Evolutionary conservation across 257 asterid genomes (phyloP), one percentile per base, ranked within the genome.

Genomic region (Parsonsia alboflavescens): DNA sequence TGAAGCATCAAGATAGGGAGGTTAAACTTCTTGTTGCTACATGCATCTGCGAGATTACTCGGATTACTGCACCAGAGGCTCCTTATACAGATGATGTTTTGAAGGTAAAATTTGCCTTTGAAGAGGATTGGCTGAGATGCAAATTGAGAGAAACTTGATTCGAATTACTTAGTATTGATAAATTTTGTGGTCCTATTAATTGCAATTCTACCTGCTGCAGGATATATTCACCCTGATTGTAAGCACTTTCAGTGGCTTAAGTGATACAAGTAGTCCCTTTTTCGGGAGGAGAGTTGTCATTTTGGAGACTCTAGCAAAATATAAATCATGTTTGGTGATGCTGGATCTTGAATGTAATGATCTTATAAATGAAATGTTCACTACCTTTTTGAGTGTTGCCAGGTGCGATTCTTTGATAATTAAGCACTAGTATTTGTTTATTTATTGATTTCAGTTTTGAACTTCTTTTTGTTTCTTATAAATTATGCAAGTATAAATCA

Each of bases 311-410:
- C 64, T 95, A 84, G 99, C 99, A 79, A 86, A 89, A 89, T 95
- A 93, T 79, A 91, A 96, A 84, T 93, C 98, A 6, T 95, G 94
- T 78, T 96, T 95, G 36, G 96, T 93, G 83, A 92, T 95, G 97
- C 90, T 95, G 88, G 98, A 95, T 85, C 98, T 95, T 70, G 99
- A 95, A 78, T 95, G 99, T 79, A 93, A 90, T 82, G 93, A 92
- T 85, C 98, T 95, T 76, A 85, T 93, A 69, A 83, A 81, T 63
- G 97, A 93, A 80, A 95, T 95, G 97, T 88, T 95, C 78, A 86
- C 81, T 64, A 87, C 91, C 42, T 93, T 93, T 85, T 83, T 95
- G 74, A 69, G 86, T 53, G 93, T 89, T 76, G 94, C 88, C 87
- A 93, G 98, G 99, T 95, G 69, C 53, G 78, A 72, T 41, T 49